These are phyloP conservation scores for Cladosporium colombiae DNA, from an alignment of 2,329 filamentous ascomycete species.

Conservation along the genomic window DNA sequence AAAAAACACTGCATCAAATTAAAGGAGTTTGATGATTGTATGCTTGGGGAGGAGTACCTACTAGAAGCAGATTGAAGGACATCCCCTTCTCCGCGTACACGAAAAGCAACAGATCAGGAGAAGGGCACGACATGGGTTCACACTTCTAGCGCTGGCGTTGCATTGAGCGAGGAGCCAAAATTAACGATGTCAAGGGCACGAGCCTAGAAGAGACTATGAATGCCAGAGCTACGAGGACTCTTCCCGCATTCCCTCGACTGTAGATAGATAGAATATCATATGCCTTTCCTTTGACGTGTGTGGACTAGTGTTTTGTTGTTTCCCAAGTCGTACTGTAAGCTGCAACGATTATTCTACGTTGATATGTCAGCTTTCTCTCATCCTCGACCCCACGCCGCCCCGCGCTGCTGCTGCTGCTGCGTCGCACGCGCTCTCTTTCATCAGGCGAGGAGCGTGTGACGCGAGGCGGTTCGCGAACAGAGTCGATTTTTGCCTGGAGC, in stretches of 20 bases:
- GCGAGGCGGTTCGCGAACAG: not conserved
- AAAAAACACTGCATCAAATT: not conserved
- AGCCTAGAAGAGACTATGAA: not conserved
- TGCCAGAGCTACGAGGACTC: not conserved
- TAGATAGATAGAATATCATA: not conserved
- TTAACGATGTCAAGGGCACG: not conserved
- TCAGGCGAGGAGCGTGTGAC: not conserved
- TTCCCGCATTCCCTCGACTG: not conserved
- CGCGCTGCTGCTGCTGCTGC: not conserved
- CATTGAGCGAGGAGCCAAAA: not conserved
- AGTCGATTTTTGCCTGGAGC: conserved; percentile 3
- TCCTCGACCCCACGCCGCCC: not conserved
- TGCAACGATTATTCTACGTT: not conserved
- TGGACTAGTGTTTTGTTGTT: not conserved
- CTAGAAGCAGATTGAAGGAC: not conserved
- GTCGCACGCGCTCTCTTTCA: not conserved
- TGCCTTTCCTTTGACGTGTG: not conserved
- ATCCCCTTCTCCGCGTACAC: conserved; percentile 14
- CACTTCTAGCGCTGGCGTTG: conserved; percentile 1
- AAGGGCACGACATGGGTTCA: not conserved
- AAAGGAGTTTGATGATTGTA: not conserved
- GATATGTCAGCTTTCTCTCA: conserved; percentile 1
- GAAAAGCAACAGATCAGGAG: conserved; percentile 3
- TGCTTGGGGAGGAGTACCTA: not conserved
- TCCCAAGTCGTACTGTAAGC: not conserved